Percentiles rank a stretch among this genome's conserved stretches.
phyloP scores from a whole-genome alignment of 768 basidiomycete genomes.

The Auriscalpium vulgare region DNA sequence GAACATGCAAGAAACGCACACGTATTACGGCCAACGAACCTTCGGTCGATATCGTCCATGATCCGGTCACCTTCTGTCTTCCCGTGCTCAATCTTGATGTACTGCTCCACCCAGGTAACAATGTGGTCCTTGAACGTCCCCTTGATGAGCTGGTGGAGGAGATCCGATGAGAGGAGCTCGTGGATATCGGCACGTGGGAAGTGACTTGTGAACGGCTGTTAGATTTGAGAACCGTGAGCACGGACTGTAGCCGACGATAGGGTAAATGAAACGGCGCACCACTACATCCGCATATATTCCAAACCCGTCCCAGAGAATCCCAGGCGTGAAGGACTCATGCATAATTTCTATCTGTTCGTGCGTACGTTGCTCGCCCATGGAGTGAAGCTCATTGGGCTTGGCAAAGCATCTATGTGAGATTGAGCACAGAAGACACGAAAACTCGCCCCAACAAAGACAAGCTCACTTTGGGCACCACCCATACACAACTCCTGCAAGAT shows the following conservation, averaged over 20 bases:
- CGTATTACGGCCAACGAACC: too few species aligned
- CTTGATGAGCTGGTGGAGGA: constrained; percentile 26
- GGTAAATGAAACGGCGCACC: too few species aligned
- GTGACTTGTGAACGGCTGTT: constrained; percentile 25
- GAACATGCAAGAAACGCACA: too few species aligned
- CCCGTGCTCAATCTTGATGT: constrained; percentile 11
- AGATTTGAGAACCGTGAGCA: too few species aligned
- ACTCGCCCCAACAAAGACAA: too few species aligned
- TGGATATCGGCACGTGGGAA: constrained; percentile 28
- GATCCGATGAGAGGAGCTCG: constrained; percentile 21
- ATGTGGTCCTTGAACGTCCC: constrained; percentile 29
- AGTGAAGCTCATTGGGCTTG: background rate
- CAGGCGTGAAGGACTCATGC: constrained; percentile 11
- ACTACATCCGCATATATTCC: constrained; percentile 20
- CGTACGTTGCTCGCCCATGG: background rate
- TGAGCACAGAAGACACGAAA: too few species aligned
- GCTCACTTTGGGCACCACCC: constrained; percentile 22
- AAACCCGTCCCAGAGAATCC: constrained; percentile 22
- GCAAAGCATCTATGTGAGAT: constrained; percentile 7
- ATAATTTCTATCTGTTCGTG: constrained; percentile 10
- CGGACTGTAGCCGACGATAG: too few species aligned
- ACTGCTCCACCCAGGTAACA: constrained; percentile 24
- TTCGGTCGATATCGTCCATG: constrained; percentile 24
- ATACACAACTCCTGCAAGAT: constrained; percentile 20
- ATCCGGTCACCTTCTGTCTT: constrained; percentile 12